Base-by-base conservation (phyloP, 2,329 filamentous ascomycete genomes). In the Fusarium cyanostomum region DNA sequence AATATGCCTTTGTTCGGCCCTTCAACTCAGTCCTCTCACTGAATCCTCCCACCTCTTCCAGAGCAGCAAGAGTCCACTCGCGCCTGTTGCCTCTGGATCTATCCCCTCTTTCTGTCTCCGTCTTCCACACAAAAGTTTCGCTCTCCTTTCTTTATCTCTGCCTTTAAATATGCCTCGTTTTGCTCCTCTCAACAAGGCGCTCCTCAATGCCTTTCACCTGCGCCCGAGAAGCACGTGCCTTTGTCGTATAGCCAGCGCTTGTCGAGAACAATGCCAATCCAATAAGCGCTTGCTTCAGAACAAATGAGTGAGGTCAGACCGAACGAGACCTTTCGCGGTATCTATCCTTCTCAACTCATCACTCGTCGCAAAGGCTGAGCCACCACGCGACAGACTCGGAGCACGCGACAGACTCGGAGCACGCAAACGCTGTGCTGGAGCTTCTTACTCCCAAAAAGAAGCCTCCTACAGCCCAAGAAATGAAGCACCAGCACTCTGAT, bases 301-400 rank as follows among this genome's bases (percentile, higher is more conserved):
- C n/a, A n/a, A n/a, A n/a, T n/a, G n/a, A n/a, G n/a, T n/a, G n/a
- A n/a, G n/a, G n/a, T n/a, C n/a, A n/a, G n/a, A n/a, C n/a, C n/a
- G n/a, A n/a, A n/a, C n/a, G n/a, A n/a, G n/a, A n/a, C n/a, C n/a
- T n/a, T n/a, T n/a, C n/a, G n/a, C n/a, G n/a, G n/a, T n/a, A n/a
- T n/a, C 30, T 50, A 26, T 30, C 27, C 13, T 18, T 37, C 35
- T 49, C 24, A 24, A 31, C 28, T 35, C 48, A 30, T 51, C 52
- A 15, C 43, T 28, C 28, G 8, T 8, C 24, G n/a, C 30, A 52
- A 62, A 31, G 30, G 39, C 52, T 62, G 16, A 35, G 50, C 48
- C 48, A 28, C 34, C 21, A 16, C 18, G n/a, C 13, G 46, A 45
- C 37, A 45, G 16, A 15, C 18, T 33, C 28, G n/a, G n/a, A n/a